A percentile compares a stretch with the other conserved stretches of the same genome.
Conservation (phyloP, 768 basidiomycete genomes). For the Lactarius hatsudake region DNA sequence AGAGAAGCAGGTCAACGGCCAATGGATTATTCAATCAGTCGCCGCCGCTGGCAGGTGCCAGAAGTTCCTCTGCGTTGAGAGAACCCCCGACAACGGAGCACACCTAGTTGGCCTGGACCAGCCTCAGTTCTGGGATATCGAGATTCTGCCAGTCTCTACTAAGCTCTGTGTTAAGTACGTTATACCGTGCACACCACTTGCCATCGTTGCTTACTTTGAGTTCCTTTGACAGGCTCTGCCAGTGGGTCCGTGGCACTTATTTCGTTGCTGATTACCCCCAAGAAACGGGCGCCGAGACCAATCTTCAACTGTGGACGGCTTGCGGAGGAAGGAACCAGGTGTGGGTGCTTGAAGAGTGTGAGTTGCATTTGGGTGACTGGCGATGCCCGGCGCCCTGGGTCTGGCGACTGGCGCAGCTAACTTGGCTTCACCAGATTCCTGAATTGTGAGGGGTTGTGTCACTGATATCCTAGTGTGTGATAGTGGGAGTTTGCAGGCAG, state of each 20-base stretch:
- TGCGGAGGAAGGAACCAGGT: neutral
- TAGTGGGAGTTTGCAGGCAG: neutral
- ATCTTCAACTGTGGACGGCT: neutral
- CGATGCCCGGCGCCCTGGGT: no score
- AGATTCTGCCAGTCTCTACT: neutral
- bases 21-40: neutral
- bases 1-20: neutral
- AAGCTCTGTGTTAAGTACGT: neutral
- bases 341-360: slow-evolving; percentile 5
- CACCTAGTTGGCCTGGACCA: neutral
- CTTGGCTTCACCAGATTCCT: neutral
- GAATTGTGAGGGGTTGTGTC: neutral
- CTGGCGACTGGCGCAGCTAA: neutral
- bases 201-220: neutral
- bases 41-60: neutral
- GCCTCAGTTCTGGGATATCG: neutral
- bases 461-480: no score
- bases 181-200: neutral
- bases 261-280: neutral
- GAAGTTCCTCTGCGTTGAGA: neutral
- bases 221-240: neutral
- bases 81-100: neutral
- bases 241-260: neutral
- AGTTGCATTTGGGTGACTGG: neutral
- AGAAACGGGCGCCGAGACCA: neutral